phyloP scores from a whole-genome alignment of 2,329 filamentous ascomycete species.

The Dothideomycetes sp. region DNA sequence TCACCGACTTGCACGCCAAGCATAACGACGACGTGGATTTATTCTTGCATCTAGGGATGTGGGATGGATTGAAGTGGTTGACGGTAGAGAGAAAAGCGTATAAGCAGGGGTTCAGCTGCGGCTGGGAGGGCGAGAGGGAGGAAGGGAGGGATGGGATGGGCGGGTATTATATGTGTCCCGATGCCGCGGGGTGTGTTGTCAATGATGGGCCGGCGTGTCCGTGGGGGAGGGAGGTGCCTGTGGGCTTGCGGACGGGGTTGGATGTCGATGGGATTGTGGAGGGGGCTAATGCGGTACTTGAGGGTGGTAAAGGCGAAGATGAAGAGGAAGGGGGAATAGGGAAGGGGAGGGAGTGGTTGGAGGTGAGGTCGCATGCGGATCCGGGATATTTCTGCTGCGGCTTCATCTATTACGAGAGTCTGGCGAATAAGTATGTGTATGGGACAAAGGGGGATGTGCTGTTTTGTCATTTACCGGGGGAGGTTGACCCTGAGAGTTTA shows the following conservation, averaged over 20 bases:
- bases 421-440: constrained; percentile 7
- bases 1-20: constrained; percentile 3
- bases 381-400: constrained; percentile 10
- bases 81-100: constrained; percentile 8
- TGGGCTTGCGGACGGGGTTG: constrained; percentile 7
- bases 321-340: neutral
- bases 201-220: constrained; percentile 6
- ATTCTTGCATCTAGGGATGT: constrained; percentile 9
- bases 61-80: constrained; percentile 8
- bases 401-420: constrained; percentile 10
- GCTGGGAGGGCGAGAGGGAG: no score
- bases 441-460: no score
- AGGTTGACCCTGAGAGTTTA: no score
- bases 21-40: constrained; percentile 4
- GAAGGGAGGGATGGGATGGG: no score
- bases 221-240: constrained; percentile 7
- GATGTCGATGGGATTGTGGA: constrained; percentile 7
- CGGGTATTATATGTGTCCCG: constrained; percentile 5
- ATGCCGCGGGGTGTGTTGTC: constrained; percentile 7
- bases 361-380: constrained; percentile 8
- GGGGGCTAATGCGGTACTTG: constrained; percentile 2
- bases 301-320: constrained; percentile 1
- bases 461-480: no score
- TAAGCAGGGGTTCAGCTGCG: constrained; percentile 7
- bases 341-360: neutral